These are phyloP conservation scores for Triangularia setosa DNA, from an alignment of 2,329 filamentous ascomycete species.

Conservation along the genomic window DNA sequence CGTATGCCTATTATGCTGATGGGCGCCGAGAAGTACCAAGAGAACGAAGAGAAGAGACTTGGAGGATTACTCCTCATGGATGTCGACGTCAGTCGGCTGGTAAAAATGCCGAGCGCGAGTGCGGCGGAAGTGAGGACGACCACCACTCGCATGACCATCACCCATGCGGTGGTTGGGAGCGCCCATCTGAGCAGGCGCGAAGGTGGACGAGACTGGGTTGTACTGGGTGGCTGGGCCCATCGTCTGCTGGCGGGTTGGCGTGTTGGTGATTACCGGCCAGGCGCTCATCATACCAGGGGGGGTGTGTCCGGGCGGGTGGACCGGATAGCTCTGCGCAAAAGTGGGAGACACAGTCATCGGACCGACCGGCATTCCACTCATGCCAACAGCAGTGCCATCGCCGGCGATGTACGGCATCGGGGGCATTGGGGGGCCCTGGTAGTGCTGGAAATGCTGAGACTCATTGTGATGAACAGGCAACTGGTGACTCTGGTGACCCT, in stretches of 20 bases:
- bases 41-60: background rate
- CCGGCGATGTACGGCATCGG: background rate
- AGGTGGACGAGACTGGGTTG: background rate
- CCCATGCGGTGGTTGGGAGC: background rate
- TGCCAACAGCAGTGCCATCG: background rate
- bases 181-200: background rate
- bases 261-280: background rate
- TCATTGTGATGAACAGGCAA: background rate
- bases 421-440: background rate
- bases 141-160: too few relatives aligned
- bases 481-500: too few relatives aligned
- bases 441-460: background rate
- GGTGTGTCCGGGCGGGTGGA: background rate
- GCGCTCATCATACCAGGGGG: background rate
- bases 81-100: background rate
- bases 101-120: background rate
- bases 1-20: background rate
- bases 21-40: background rate
- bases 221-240: background rate
- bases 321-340: background rate
- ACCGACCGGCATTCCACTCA: background rate
- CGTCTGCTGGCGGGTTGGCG: background rate
- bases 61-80: background rate
- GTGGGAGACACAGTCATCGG: background rate
- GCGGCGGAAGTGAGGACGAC: background rate